Base-by-base conservation (phyloP, 306 rosid species). In the Abrus precatorius region DNA sequence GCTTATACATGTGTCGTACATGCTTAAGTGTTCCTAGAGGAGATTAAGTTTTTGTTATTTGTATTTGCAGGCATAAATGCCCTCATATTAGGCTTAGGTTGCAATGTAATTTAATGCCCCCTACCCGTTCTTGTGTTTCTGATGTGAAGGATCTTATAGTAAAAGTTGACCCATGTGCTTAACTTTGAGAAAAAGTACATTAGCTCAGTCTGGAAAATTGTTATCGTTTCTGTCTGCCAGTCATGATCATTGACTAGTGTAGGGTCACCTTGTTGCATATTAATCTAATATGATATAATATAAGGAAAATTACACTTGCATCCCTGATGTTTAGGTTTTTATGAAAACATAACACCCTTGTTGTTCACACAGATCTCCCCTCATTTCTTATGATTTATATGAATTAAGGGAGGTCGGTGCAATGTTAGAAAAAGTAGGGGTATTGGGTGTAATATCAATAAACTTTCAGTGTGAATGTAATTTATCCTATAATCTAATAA, bases 21-120 rank as follows among this genome's bases (percentile, higher is more conserved):
- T 6, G 32, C 60, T 48, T 7, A 3, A 64, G 30, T 54, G 3
- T 66, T 64, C 54, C 10, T 2, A 60, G 49, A 50, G 38, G 9
- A 55, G 45, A 1, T 34, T 3, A 9, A 9, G n/a, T 0, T 28
- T 65, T 9, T 38, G 40, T 9, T 52, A 61, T 33, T 13, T 41
- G 33, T 69, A 30, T 63, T 38, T 10, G 20, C 34, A 9, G 68
- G 62, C 60, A 74, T 74, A 55, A 47, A 55, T 74, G 44, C 54
- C 63, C 7, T 54, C 9, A 33, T 67, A 34, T 29, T 72, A 62
- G 68, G 68, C 68, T 67, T 78, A 55, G 56, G 48, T 67, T 72
- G 56, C 59, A 29, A 80, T 36, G 14, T 36, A 12, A 59, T 69
- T 36, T 57, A 3, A 45, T 33, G 14, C 6, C 43, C 49, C 53